Evolutionary conservation across 306 rosid species (phyloP).

Genomic region (Malus domestica): DNA sequence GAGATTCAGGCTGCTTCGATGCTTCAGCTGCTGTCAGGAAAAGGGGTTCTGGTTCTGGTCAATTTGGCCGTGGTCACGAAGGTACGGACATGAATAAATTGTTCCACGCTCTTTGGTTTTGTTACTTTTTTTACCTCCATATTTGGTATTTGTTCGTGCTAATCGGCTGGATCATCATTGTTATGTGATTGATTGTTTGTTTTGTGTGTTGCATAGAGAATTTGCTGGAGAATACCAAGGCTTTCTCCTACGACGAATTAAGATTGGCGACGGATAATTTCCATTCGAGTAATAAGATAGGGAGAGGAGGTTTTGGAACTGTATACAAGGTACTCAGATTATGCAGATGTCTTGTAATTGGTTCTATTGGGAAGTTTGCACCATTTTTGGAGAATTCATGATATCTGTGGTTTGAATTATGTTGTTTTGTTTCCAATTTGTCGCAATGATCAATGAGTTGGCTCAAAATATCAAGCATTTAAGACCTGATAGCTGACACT

Average conservation of each 20-base stretch:
- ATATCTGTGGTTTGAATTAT: not conserved
- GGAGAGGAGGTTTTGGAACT: constrained; percentile 90
- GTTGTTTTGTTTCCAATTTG: not conserved
- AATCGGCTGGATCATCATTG: not conserved
- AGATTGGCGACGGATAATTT: constrained; percentile 68
- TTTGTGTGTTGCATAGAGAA: constrained; percentile 37
- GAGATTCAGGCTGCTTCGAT: constrained; percentile 52
- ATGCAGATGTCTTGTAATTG: not conserved
- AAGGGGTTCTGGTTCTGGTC: constrained; percentile 22
- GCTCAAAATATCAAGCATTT: no score
- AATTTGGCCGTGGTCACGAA: constrained; percentile 27
- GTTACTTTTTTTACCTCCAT: not conserved
- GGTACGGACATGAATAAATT: constrained; percentile 38
- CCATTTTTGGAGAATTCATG: not conserved
- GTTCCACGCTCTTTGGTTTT: not conserved
- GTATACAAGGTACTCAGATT: constrained; percentile 65
- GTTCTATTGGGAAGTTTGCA: not conserved
- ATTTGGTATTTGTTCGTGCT: not conserved
- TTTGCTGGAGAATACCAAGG: constrained; percentile 40
- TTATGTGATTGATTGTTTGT: not conserved
- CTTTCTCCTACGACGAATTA: constrained; percentile 57
- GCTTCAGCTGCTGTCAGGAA: constrained; percentile 33
- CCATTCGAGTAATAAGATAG: constrained; percentile 58
- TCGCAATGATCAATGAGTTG: not conserved
- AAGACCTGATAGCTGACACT: no score